These are phyloP conservation scores for Corynespora cassiicola DNA, from an alignment of 2,329 filamentous ascomycete genomes.

Conservation along the genomic window DNA sequence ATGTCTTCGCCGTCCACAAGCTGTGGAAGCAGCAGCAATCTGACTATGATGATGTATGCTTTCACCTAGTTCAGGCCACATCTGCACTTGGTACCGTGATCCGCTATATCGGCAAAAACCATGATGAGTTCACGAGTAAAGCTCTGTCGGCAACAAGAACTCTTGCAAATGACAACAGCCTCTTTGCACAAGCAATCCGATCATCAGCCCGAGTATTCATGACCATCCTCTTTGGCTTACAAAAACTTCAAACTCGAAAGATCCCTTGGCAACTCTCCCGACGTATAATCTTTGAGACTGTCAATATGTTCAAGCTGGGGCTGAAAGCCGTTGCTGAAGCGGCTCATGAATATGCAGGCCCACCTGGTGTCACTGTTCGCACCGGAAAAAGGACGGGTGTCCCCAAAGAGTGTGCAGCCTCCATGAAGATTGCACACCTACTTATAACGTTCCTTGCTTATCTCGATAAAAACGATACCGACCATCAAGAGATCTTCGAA, in stretches of 20 bases:
- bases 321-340: too few species aligned
- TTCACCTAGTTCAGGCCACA: constrained; percentile 27
- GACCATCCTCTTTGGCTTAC: constrained; percentile 37
- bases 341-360: too few species aligned
- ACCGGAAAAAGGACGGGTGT: too few species aligned
- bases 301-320: constrained; percentile 46
- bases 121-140: constrained; percentile 25
- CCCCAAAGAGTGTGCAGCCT: constrained; percentile 32
- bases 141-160: constrained; percentile 11
- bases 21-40: constrained; percentile 24
- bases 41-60: constrained; percentile 29
- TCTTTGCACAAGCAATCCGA: constrained; percentile 28
- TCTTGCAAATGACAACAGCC: constrained; percentile 33
- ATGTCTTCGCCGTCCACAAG: constrained; percentile 37
- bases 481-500: constrained; percentile 52
- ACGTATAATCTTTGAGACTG: constrained; percentile 40
- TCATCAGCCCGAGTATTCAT: constrained; percentile 39
- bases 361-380: too few species aligned
- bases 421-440: constrained; percentile 40
- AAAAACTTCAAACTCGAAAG: too few species aligned
- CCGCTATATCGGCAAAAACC: constrained; percentile 21
- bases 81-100: constrained; percentile 33
- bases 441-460: constrained; percentile 43
- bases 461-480: constrained; percentile 40
- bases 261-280: too few species aligned